Base-by-base conservation (phyloP, 148 eudicot species). In the Rhododendron williamsianum region DNA sequence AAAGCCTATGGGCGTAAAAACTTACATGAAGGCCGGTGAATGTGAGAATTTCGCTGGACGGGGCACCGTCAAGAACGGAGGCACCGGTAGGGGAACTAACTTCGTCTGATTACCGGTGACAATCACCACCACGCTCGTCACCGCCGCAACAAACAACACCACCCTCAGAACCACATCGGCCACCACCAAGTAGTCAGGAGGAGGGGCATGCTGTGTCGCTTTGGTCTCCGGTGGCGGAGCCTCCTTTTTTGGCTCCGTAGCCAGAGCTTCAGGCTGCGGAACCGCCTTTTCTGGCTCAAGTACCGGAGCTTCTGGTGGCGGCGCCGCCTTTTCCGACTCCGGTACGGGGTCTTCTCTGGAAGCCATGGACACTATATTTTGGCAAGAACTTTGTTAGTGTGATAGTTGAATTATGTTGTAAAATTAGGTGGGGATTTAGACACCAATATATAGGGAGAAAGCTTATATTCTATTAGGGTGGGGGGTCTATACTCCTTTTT, bases 21-120 rank as follows among this genome's bases (percentile, higher is more conserved):
- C 93, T 90, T 69, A 91, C 93, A 90, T 83, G 84, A 91, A 86
- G 82, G 93, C 93, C 41, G 92, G 92, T 33, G 91, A 89, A 60
- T 90, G 74, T 0, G 2, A 12, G 81, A 79, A 79, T 6, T 79
- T 79, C 21, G 16, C 81, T 4, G 38, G 36, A 43, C 76, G 76
- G 76, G 41, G 19, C 38, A 33, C 76, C 76, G 0, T 41, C 12
- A 6, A 11, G 49, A 76, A 43, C 36, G 58, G 81, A 23, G 48
- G 25, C 10, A n/a, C 4, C 27, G 46, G 10, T 27, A 36, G 51
- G 25, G 81, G 0, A 0, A 78, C 15, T 2, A 45, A 11, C 36
- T 78, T 12, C 1, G 19, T 49, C 4, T 79, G 81, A 0, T 79
- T 2, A 79, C 81, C 6, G 12, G 81, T 79, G 36, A 79, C 81